Percentiles rank a stretch among this genome's conserved stretches.
Conservation (phyloP, 139 green algal genomes). For the Nannochloris sp. region DNA sequence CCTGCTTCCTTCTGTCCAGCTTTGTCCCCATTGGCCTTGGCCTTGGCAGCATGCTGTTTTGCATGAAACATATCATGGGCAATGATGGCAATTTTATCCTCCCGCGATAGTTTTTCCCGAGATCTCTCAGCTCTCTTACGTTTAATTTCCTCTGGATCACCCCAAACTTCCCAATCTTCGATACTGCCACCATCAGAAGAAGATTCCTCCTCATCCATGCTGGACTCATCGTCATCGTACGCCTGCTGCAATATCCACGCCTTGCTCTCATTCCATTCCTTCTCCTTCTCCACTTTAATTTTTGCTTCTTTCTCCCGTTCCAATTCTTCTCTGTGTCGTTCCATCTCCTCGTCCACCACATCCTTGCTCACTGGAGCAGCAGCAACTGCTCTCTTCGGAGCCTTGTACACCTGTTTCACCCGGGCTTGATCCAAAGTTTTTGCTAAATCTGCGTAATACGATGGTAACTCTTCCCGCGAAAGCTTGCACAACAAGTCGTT, state of each 20-base stretch:
- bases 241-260: conserved; percentile 65
- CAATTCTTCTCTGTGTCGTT: conserved; percentile 1
- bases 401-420: background rate
- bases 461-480: no score
- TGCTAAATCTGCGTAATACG: background rate
- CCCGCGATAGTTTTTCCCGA: conserved; percentile 18
- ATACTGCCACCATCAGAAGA: conserved; percentile 11
- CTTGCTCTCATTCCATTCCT: conserved; percentile 28
- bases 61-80: conserved; percentile 28
- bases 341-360: conserved; percentile 9
- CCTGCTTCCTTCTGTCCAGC: conserved; percentile 59
- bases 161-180: conserved; percentile 81
- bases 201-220: background rate
- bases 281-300: conserved; percentile 4
- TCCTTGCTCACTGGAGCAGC: conserved; percentile 6
- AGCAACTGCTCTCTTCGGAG: background rate
- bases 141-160: conserved; percentile 59
- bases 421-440: background rate
- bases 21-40: conserved; percentile 63
- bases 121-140: conserved; percentile 26
- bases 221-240: conserved; percentile 15
- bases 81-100: conserved; percentile 25
- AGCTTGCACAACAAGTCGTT: background rate
- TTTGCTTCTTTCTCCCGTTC: conserved; percentile 4
- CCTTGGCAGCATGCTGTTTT: conserved; percentile 24